Conservation (phyloP, 2,329 filamentous ascomycete genomes). For the Purpureocillium takamizusanense region DNA sequence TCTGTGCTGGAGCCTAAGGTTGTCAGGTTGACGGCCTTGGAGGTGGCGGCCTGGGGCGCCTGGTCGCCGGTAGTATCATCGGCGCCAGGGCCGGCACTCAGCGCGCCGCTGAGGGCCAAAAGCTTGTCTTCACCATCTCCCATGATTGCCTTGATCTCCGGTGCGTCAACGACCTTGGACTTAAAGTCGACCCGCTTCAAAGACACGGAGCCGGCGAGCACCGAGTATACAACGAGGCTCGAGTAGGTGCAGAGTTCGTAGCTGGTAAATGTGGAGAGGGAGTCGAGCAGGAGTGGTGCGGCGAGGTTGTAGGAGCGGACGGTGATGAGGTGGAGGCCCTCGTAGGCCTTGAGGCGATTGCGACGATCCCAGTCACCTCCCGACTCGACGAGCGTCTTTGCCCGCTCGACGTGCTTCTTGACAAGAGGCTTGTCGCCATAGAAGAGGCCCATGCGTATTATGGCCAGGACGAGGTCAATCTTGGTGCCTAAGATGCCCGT, state of each 20-base stretch:
- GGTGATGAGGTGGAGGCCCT: conserved; percentile 86
- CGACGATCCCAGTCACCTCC: conserved; percentile 98
- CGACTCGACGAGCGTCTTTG: conserved; percentile 81
- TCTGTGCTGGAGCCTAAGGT: conserved; percentile 65
- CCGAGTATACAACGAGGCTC: conserved; percentile 86
- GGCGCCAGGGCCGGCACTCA: conserved; percentile 72
- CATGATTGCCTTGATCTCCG: conserved; percentile 95
- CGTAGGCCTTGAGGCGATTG: conserved; percentile 97
- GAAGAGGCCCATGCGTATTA: conserved; percentile 92
- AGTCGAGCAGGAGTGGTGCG: conserved; percentile 90
- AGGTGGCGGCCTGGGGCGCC: conserved; percentile 36
- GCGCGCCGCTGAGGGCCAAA: conserved; percentile 67
- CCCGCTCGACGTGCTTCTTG: conserved; percentile 88
- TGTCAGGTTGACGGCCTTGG: conserved; percentile 77
- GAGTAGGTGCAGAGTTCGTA: conserved; percentile 98
- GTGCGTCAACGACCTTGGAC: conserved; percentile 95
- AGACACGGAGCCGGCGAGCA: conserved; percentile 87
- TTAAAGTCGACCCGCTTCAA: conserved; percentile 98
- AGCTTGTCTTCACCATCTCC: conserved; percentile 85
- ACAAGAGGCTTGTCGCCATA: conserved; percentile 88
- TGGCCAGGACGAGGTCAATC: conserved; percentile 93
- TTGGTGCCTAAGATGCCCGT: conserved; percentile 94
- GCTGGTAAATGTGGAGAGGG: conserved; percentile 94
- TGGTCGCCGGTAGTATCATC: conserved; percentile 65
- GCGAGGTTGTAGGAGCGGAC: conserved; percentile 83